A percentile compares a stretch with the other conserved stretches of the same genome.
phyloP scores from a whole-genome alignment of 2,329 filamentous ascomycete species.

The Paecilomyces sp. region DNA sequence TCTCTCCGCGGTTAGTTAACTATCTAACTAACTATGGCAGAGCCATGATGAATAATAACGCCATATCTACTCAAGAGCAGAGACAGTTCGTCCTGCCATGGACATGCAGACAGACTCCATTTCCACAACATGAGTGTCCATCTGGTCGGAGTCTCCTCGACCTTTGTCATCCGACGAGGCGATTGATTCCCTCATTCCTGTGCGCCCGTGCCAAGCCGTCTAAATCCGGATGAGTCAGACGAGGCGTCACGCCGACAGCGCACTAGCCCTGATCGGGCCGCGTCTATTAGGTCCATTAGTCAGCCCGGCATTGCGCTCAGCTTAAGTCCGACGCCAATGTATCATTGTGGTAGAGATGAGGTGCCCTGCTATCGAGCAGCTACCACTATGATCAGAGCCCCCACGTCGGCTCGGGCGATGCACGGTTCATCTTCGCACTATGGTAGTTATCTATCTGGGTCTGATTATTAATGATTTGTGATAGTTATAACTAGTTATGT shows the following conservation, averaged over 20 bases:
- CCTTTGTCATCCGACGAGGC: too few relatives aligned
- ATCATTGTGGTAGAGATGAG: too few relatives aligned
- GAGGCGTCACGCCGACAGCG: neutral
- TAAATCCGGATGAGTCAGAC: neutral
- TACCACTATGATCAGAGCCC: neutral
- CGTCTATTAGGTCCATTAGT: neutral
- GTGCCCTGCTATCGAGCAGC: too few relatives aligned
- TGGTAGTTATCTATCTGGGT: too few relatives aligned
- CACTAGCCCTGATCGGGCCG: neutral
- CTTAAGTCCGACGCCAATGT: neutral
- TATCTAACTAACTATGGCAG: too few relatives aligned
- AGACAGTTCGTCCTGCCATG: too few relatives aligned
- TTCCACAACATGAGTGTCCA: neutral
- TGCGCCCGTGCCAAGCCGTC: neutral
- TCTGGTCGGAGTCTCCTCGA: neutral
- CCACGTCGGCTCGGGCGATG: neutral
- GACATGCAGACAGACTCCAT: neutral
- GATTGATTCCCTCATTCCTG: neutral
- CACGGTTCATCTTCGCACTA: neutral
- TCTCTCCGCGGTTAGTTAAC: too few relatives aligned
- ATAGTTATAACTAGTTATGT: too few relatives aligned
- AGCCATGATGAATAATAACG: too few relatives aligned
- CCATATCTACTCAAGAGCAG: too few relatives aligned
- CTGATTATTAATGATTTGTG: too few relatives aligned
- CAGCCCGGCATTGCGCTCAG: neutral